Evolutionary conservation across 2,329 filamentous ascomycete species (phyloP).

Genomic region (Penicillium expansum): DNA sequence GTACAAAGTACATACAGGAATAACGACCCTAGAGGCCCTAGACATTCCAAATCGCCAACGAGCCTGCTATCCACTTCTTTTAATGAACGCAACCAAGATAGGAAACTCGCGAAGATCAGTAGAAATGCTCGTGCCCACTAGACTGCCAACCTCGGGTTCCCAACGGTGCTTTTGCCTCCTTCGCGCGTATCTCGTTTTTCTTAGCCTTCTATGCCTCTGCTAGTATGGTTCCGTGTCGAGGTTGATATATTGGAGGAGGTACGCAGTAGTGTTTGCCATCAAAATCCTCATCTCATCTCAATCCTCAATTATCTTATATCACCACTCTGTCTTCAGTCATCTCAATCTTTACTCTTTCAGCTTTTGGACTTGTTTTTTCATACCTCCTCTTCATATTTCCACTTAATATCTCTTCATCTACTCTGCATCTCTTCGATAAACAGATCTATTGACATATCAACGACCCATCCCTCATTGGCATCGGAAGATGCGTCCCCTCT

Average conservation of each 20-base stretch:
- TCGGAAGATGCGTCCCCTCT: conserved; percentile 9
- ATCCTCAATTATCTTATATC: not conserved
- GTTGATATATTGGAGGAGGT: not conserved
- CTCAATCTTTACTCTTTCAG: too few species aligned
- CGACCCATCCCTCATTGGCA: not conserved
- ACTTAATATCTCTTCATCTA: not conserved
- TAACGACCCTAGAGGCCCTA: not conserved
- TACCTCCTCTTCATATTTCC: not conserved
- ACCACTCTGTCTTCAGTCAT: not conserved
- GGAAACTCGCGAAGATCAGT: not conserved
- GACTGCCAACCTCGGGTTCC: not conserved
- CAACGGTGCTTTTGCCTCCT: not conserved
- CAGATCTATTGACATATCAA: not conserved
- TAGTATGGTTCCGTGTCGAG: not conserved
- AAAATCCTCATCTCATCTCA: not conserved
- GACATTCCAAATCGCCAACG: not conserved
- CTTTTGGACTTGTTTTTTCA: too few species aligned
- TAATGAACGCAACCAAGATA: not conserved
- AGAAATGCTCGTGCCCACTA: not conserved
- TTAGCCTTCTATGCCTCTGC: not conserved
- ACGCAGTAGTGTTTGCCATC: not conserved
- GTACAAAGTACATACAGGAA: not conserved
- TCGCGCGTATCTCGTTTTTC: not conserved
- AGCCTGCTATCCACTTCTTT: not conserved
- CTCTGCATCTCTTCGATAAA: not conserved